Evolutionary conservation across 176 grass and related monocot genomes (phyloP).

Genomic region (Phragmites australis): DNA sequence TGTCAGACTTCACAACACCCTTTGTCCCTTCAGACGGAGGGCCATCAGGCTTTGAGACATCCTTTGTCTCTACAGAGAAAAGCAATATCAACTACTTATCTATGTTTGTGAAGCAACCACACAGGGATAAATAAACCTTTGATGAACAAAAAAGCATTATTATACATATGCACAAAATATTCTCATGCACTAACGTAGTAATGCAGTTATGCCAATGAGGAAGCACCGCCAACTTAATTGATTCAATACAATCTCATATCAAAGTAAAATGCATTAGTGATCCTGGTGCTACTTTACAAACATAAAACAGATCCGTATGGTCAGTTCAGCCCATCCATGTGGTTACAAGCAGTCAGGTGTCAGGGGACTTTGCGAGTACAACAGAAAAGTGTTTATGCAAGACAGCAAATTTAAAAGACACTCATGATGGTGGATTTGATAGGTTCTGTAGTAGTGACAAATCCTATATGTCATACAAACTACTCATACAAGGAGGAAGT

Average conservation of each 20-base stretch:
- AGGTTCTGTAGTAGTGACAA: conserved; percentile 12
- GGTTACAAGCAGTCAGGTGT: neutral
- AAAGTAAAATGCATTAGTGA: conserved; percentile 23
- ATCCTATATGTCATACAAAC: conserved; percentile 27
- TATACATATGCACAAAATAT: neutral
- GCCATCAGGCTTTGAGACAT: conserved; percentile 27
- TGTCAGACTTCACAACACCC: neutral
- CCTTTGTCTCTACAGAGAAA: conserved; percentile 45
- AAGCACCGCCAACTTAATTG: neutral
- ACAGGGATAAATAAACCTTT: neutral
- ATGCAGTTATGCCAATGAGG: neutral
- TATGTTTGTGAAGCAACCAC: neutral
- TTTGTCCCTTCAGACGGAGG: conserved; percentile 17
- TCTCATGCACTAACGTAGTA: neutral
- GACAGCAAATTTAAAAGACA: conserved; percentile 13
- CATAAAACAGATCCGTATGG: neutral
- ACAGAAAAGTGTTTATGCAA: neutral
- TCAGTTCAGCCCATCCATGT: conserved; percentile 3
- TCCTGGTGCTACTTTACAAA: neutral
- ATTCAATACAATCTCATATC: conserved; percentile 28
- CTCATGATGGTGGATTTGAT: neutral
- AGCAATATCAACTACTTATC: conserved; percentile 25
- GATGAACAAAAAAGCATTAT: neutral
- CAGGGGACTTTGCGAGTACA: conserved; percentile 10
- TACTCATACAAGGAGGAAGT: conserved; percentile 36